These are phyloP conservation scores for Phytophthora cajani DNA, from an alignment of 352 stramenopile species.

Conservation along the genomic window DNA sequence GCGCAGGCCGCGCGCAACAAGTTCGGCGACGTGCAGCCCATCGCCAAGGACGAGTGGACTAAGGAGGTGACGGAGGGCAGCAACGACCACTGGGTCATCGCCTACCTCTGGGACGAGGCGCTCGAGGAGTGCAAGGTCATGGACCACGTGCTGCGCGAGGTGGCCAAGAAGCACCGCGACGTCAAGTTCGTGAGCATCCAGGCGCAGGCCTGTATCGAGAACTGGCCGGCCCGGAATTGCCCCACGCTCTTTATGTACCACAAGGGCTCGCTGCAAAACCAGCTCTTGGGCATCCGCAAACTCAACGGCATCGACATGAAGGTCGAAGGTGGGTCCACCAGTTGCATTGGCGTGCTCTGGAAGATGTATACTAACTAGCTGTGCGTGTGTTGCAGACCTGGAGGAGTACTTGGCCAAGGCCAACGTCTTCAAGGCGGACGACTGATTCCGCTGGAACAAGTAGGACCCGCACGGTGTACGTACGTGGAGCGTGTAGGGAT, in stretches of 20 bases:
- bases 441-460: slow-evolving; percentile 22
- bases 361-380: slow-evolving; percentile 1
- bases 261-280: slow-evolving; percentile 87
- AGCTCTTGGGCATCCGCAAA: slow-evolving; percentile 90
- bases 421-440: slow-evolving; percentile 66
- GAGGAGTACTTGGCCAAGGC: slow-evolving; percentile 87
- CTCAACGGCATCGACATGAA: slow-evolving; percentile 90
- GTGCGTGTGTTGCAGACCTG: slow-evolving; percentile 59
- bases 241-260: slow-evolving; percentile 95
- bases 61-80: slow-evolving; percentile 92
- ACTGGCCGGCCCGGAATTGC: slow-evolving; percentile 92
- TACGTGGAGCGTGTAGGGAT: neutral
- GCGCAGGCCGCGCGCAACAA: slow-evolving; percentile 80
- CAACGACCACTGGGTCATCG: slow-evolving; percentile 89
- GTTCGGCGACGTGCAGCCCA: slow-evolving; percentile 91
- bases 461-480: neutral
- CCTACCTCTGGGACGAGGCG: slow-evolving; percentile 89
- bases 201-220: slow-evolving; percentile 90
- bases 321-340: slow-evolving; percentile 60
- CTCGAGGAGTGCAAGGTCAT: slow-evolving; percentile 93
- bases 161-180: slow-evolving; percentile 88
- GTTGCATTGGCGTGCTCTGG: neutral
- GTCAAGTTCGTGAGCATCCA: slow-evolving; percentile 96
- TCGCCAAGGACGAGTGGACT: slow-evolving; percentile 94
- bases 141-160: slow-evolving; percentile 83